A percentile compares a stretch with the other conserved stretches of the same genome.
Evolutionary conservation across 108 stramenopile species (phyloP).

Genomic region (Cyclotella sp.): DNA sequence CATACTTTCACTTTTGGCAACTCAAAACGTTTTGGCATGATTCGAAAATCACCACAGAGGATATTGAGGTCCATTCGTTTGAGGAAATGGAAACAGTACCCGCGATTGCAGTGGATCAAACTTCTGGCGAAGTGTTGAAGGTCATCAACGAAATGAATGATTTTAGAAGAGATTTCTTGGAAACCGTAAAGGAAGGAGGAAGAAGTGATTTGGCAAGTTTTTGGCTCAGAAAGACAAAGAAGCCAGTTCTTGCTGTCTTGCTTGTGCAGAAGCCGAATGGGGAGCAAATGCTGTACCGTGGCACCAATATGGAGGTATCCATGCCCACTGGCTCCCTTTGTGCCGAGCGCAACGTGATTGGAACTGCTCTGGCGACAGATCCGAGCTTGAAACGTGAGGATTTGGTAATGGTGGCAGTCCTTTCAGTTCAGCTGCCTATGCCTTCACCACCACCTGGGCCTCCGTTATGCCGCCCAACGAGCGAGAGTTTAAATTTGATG

Average conservation of each 20-base stretch:
- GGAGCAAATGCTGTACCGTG: constrained; percentile 78
- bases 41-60: constrained; percentile 81
- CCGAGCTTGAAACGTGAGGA: constrained; percentile 82
- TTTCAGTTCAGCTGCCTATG: constrained; percentile 70
- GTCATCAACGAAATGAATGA: constrained; percentile 91
- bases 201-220: constrained; percentile 87
- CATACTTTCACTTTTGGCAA: constrained; percentile 93
- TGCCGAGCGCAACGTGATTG: constrained; percentile 97
- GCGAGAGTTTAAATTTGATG: constrained; percentile 27
- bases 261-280: constrained; percentile 78
- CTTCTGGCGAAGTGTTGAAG: constrained; percentile 48
- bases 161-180: constrained; percentile 77
- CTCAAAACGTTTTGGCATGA: constrained; percentile 98
- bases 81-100: constrained; percentile 95
- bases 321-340: constrained; percentile 98
- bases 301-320: constrained; percentile 98
- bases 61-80: constrained; percentile 92
- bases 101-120: constrained; percentile 66
- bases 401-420: constrained; percentile 86
- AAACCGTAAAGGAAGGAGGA: constrained; percentile 42
- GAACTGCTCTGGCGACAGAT: constrained; percentile 85
- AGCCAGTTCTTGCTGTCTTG: constrained; percentile 97
- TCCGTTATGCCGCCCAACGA: constrained; percentile 23
- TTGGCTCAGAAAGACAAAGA: constrained; percentile 96
- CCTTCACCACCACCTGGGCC: constrained; percentile 26